phyloP scores from a whole-genome alignment of 129 eudicot species.

The Artemisia argyi region DNA sequence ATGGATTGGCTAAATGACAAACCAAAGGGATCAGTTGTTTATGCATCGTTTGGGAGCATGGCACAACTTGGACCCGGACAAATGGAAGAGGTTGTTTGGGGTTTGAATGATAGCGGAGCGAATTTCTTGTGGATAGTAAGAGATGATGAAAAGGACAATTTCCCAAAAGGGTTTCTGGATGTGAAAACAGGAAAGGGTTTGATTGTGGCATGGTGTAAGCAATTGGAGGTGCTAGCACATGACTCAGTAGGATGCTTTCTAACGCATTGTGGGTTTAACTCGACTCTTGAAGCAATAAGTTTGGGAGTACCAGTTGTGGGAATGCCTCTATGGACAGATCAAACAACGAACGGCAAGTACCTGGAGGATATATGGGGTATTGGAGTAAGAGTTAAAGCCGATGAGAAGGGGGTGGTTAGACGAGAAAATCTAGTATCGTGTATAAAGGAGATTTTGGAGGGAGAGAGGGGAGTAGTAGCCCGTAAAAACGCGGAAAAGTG shows the following conservation, averaged over 20 bases:
- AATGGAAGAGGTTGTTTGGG: slow-evolving; percentile 54
- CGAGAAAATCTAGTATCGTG: slow-evolving; percentile 21
- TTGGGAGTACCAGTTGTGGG: slow-evolving; percentile 34
- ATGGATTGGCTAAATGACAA: slow-evolving; percentile 46
- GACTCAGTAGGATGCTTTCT: slow-evolving; percentile 35
- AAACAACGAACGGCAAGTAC: slow-evolving; percentile 34
- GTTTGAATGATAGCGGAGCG: slow-evolving; percentile 25
- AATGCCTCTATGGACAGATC: slow-evolving; percentile 44
- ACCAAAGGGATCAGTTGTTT: slow-evolving; percentile 45
- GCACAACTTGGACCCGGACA: slow-evolving; percentile 34
- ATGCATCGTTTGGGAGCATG: slow-evolving; percentile 52
- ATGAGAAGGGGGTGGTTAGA: slow-evolving; percentile 26
- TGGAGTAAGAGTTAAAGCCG: slow-evolving; percentile 24
- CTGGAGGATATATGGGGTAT: slow-evolving; percentile 32
- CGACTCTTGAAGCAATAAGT: slow-evolving; percentile 36
- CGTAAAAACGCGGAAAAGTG: slow-evolving; percentile 24
- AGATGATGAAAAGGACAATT: slow-evolving; percentile 23
- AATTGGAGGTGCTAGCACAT: slow-evolving; percentile 33
- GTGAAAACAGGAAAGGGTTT: slow-evolving; percentile 5
- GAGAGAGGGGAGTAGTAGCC: slow-evolving; percentile 17
- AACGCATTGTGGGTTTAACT: slow-evolving; percentile 43
- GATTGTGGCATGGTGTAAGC: slow-evolving; percentile 32
- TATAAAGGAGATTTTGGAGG: slow-evolving; percentile 24
- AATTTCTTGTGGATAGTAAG: slow-evolving; percentile 62
- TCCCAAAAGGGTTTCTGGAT: slow-evolving; percentile 24